Evolutionary conservation across 2,329 filamentous ascomycete genomes (phyloP).

Genomic region (Colletotrichum tropicale): DNA sequence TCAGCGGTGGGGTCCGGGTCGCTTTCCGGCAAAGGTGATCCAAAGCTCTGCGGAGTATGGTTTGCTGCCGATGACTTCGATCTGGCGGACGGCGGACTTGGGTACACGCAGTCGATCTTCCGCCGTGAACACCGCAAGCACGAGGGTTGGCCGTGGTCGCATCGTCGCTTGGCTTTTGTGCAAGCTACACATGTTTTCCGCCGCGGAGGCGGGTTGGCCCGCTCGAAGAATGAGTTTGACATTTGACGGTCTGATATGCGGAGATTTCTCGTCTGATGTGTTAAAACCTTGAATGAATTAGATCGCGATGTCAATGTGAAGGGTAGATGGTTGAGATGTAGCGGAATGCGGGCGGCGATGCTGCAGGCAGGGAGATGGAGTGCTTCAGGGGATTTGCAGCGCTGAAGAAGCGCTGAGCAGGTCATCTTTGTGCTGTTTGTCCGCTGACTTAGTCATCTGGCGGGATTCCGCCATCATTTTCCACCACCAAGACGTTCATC

Average conservation of each 20-base stretch:
- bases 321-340: neutral
- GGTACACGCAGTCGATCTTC: slow-evolving; percentile 52
- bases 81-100: slow-evolving; percentile 3
- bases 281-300: neutral
- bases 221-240: slow-evolving; percentile 32
- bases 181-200: slow-evolving; percentile 63
- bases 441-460: slow-evolving; percentile 1
- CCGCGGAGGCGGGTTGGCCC: slow-evolving; percentile 48
- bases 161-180: slow-evolving; percentile 61
- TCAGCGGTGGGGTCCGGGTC: neutral
- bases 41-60: neutral
- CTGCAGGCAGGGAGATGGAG: neutral
- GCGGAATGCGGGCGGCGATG: neutral
- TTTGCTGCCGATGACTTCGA: neutral
- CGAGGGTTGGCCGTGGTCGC: slow-evolving; percentile 53
- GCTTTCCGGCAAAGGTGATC: neutral
- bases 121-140: slow-evolving; percentile 58
- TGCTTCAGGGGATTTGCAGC: neutral
- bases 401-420: neutral
- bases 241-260: neutral
- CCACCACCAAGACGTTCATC: neutral
- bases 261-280: neutral
- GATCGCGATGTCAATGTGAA: neutral
- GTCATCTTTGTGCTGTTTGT: neutral
- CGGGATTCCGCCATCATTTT: slow-evolving; percentile 14